A percentile compares a stretch with the other conserved stretches of the same genome.
These are phyloP conservation scores for Scedosporium dehoogii DNA, from an alignment of 2,329 filamentous ascomycete species.

Conservation along the genomic window DNA sequence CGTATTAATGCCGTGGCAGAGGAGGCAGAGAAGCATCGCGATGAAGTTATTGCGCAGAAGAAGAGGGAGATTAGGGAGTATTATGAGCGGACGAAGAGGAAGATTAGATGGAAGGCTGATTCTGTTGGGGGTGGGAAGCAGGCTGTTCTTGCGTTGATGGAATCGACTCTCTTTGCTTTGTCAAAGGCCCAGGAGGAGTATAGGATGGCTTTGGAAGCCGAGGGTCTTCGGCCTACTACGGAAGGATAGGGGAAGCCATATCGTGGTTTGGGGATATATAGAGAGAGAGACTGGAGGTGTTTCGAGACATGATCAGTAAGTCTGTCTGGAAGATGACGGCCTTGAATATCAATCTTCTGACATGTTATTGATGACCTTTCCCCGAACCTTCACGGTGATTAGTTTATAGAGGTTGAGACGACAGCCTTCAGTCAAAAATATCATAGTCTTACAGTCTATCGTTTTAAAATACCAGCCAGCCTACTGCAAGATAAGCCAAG, in stretches of 20 bases:
- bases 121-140: slow-evolving; percentile 64
- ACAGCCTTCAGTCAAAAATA: neutral
- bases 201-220: slow-evolving; percentile 58
- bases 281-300: neutral
- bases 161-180: slow-evolving; percentile 62
- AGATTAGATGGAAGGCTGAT: slow-evolving; percentile 57
- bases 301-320: too few relatives aligned
- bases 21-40: slow-evolving; percentile 67
- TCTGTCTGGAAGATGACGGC: too few relatives aligned
- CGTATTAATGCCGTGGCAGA: slow-evolving; percentile 73
- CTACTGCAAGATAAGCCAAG: neutral
- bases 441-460: slow-evolving; percentile 5
- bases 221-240: slow-evolving; percentile 38
- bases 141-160: slow-evolving; percentile 67
- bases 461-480: neutral
- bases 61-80: slow-evolving; percentile 63
- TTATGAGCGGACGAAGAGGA: slow-evolving; percentile 64
- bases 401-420: too few relatives aligned
- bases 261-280: neutral
- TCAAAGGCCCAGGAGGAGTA: slow-evolving; percentile 63
- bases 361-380: too few relatives aligned
- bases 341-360: too few relatives aligned
- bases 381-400: too few relatives aligned
- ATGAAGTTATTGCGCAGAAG: slow-evolving; percentile 53
- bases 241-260: slow-evolving; percentile 20